phyloP scores from a whole-genome alignment of 2,329 filamentous ascomycete genomes.

The Fusarium tupiense region DNA sequence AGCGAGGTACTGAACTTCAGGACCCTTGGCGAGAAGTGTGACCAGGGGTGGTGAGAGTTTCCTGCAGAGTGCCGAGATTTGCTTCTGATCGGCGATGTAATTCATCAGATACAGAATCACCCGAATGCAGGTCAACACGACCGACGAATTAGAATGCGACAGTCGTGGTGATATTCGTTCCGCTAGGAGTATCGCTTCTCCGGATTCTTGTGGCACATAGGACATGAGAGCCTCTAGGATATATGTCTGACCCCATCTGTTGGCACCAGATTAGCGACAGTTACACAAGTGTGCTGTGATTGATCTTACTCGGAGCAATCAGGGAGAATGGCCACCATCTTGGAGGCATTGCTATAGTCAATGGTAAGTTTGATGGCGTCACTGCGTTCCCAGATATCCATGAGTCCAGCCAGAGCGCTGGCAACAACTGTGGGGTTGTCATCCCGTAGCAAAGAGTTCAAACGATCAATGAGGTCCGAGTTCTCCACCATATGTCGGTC shows the following conservation, averaged over 20 bases:
- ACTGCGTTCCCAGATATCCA: constrained; percentile 98
- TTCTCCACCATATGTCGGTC: constrained; percentile 88
- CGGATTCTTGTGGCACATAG: constrained; percentile 91
- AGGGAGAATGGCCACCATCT: constrained; percentile 94
- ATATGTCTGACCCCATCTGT: constrained; percentile 97
- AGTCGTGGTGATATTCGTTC: constrained; percentile 95
- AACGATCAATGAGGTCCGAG: constrained; percentile 89
- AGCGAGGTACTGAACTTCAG: constrained; percentile 97
- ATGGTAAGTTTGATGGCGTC: constrained; percentile 98
- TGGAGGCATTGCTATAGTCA: constrained; percentile 96
- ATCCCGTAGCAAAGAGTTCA: constrained; percentile 90
- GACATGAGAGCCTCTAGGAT: constrained; percentile 98
- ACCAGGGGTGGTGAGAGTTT: constrained; percentile 96
- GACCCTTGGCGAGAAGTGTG: constrained; percentile 92
- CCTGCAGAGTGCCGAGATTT: constrained; percentile 85
- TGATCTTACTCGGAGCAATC: constrained; percentile 93
- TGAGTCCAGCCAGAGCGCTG: constrained; percentile 87
- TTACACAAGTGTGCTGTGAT: neutral
- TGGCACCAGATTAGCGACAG: constrained; percentile 20
- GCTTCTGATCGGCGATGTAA: constrained; percentile 92
- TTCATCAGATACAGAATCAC: constrained; percentile 99
- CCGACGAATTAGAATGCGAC: constrained; percentile 95
- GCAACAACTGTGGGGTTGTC: constrained; percentile 98
- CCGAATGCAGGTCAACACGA: constrained; percentile 94
- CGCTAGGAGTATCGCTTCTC: constrained; percentile 87